Percentiles rank a stretch among this genome's conserved stretches.
Evolutionary conservation across 106 monocot genomes (phyloP).

Genomic region (Ottelia alismoides): DNA sequence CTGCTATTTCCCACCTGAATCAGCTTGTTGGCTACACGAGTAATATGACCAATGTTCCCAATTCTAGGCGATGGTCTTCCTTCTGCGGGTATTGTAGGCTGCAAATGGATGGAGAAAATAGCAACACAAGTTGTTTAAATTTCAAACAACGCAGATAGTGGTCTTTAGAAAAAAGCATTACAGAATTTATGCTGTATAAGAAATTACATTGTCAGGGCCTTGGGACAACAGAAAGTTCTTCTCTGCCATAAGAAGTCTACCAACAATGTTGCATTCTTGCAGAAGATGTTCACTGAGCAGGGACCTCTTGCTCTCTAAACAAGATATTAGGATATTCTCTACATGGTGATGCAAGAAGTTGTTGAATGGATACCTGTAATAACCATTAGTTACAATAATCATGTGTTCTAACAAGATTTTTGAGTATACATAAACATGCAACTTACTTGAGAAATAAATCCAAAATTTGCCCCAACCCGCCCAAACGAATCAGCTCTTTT

Average conservation of each 20-base stretch:
- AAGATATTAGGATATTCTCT: conserved; percentile 58
- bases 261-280: conserved; percentile 47
- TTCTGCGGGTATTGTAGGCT: conserved; percentile 4
- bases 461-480: too few species aligned
- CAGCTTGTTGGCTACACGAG: conserved; percentile 9
- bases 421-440: too few species aligned
- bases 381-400: too few species aligned
- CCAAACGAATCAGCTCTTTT: too few species aligned
- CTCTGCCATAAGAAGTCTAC: conserved; percentile 63
- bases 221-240: conserved; percentile 31
- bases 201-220: conserved; percentile 47
- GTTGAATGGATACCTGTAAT: conserved; percentile 77
- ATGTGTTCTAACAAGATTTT: too few species aligned
- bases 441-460: too few species aligned
- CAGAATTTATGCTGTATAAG: too few species aligned
- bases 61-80: conserved; percentile 11
- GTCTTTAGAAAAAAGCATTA: too few species aligned
- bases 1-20: conserved; percentile 7
- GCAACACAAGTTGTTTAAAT: too few species aligned
- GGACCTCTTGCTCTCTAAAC: conserved; percentile 71
- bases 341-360: conserved; percentile 85
- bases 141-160: too few species aligned
- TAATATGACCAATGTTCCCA: conserved; percentile 14
- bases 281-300: conserved; percentile 64
- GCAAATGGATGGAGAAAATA: not conserved